These are phyloP conservation scores for Colletotrichum sp. DNA, from an alignment of 2,329 filamentous ascomycete genomes.

Conservation along the genomic window DNA sequence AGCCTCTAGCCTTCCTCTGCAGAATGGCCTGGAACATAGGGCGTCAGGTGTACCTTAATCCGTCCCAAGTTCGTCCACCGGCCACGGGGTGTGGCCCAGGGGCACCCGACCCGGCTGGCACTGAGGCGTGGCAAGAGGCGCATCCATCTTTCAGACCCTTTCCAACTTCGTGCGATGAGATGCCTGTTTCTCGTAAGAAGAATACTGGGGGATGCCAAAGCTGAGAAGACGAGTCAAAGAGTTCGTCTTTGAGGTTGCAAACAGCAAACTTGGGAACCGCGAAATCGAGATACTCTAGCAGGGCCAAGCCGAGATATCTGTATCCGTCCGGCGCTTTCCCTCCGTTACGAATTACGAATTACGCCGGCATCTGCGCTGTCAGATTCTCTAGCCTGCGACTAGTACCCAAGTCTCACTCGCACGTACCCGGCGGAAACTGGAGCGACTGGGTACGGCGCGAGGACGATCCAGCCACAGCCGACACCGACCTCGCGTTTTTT, in stretches of 20 bases:
- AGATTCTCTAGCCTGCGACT: neutral
- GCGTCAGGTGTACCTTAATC: slow-evolving; percentile 5
- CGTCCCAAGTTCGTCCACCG: slow-evolving; percentile 2
- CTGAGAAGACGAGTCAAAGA: neutral
- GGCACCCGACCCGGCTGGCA: neutral
- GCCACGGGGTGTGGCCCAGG: neutral
- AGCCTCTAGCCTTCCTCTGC: neutral
- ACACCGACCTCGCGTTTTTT: slow-evolving; percentile 11
- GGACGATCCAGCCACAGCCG: neutral
- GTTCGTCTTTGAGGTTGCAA: neutral
- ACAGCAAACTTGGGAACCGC: neutral
- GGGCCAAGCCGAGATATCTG: neutral
- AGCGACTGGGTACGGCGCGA: neutral
- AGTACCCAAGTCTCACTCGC: neutral
- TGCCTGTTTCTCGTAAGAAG: neutral
- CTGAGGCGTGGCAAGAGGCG: neutral
- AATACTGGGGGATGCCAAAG: neutral
- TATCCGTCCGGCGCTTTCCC: neutral
- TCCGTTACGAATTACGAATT: neutral
- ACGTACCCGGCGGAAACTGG: neutral
- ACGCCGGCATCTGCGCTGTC: slow-evolving; percentile 5
- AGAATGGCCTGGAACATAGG: neutral
- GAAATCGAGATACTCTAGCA: neutral
- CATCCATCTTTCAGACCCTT: neutral
- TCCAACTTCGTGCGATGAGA: neutral